Percentiles rank a stretch among this genome's conserved stretches.
Conservation (phyloP, 164 flowering plant species). For the Vitis riparia region DNA sequence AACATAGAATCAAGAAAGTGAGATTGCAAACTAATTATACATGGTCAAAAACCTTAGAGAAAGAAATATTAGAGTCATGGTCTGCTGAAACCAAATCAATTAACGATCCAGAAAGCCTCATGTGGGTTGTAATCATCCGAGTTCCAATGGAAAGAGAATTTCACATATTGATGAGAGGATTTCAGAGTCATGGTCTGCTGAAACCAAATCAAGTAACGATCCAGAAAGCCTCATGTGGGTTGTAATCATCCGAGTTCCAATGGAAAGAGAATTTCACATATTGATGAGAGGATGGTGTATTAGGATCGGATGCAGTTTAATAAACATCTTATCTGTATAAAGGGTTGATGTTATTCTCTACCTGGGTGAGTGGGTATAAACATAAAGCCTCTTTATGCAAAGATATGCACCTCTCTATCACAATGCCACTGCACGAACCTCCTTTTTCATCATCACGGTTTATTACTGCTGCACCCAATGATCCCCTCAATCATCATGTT, state of each 20-base stretch:
- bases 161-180: too few species aligned
- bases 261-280: too few species aligned
- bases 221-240: background rate
- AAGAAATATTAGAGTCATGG: too few species aligned
- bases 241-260: background rate
- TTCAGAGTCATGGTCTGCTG: too few species aligned
- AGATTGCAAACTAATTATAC: too few species aligned
- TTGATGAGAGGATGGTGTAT: background rate
- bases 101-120: too few species aligned
- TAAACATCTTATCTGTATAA: constrained; percentile 13
- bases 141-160: too few species aligned
- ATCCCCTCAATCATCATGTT: constrained; percentile 38
- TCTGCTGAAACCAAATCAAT: too few species aligned
- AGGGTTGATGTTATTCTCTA: constrained; percentile 31
- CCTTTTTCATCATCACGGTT: constrained; percentile 30
- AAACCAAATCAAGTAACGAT: too few species aligned
- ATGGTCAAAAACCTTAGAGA: too few species aligned
- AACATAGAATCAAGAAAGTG: too few species aligned
- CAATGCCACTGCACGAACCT: constrained; percentile 24
- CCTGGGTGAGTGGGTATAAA: constrained; percentile 48
- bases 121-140: constrained; percentile 2
- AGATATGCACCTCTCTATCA: constrained; percentile 29
- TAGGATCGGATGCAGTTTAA: constrained; percentile 13
- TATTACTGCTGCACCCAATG: constrained; percentile 31
- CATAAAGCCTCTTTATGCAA: constrained; percentile 67